Evolutionary conservation across 257 asterid species (phyloP), one percentile per base, ranked within the genome.

Genomic region (Voacanga thouarsii): DNA sequence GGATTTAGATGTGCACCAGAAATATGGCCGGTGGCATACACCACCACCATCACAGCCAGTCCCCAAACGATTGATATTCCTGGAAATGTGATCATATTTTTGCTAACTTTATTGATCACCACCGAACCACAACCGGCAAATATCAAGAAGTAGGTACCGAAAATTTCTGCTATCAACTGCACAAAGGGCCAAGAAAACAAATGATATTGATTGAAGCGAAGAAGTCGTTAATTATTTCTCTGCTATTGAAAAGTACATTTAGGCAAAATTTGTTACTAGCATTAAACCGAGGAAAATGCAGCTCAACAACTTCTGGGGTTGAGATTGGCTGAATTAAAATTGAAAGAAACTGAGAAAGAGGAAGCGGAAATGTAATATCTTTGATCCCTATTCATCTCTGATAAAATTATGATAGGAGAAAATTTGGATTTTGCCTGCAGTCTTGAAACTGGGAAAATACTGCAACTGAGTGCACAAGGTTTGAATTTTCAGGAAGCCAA

Each of bases 1-100:
- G 88, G 88, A 5, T 84, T 84, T 18, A 84, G 75, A 77, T 84
- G 88, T 3, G 88, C 88, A 26, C 86, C 86, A 49, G 88, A 84
- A 66, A 84, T 84, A 21, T 84, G 88, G 2, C 88, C 88, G 18
- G 82, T 83, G 12, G 88, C 73, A 71, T 84, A 84, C 30, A 84
- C 82, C 45, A 84, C 80, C 37, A 84, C 88, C 88, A 84, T 84
- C 60, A 84, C 88, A 1, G 84, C 88, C 26, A 84, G 74, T 4
- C 88, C 88, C 88, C 88, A 84, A 33, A 80, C 83, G 2, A 84
- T 84, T 68, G 88, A 75, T 73, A 84, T 77, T 53, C 88, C 88
- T 12, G 88, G 88, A 65, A 77, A 76, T 12, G 88, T 76, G 14
- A 84, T 68, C 71, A 76, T 76, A 41, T 65, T 72, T 61, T 75